These are phyloP conservation scores for Ilyonectria sp. DNA, from an alignment of 2,329 filamentous ascomycete species.

Conservation along the genomic window DNA sequence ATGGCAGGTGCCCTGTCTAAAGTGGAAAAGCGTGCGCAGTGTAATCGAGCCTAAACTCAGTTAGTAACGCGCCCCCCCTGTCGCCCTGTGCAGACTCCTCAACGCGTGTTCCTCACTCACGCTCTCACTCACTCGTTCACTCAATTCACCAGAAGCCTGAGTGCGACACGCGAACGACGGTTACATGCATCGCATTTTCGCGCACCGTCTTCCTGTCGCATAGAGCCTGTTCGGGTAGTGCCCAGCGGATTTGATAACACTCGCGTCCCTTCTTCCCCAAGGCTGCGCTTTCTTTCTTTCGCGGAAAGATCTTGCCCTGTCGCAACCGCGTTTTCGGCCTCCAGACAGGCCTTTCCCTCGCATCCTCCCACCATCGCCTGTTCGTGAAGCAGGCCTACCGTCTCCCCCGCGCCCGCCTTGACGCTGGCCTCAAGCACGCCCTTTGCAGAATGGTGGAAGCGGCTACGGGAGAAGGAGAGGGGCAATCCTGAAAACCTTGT, in stretches of 20 bases:
- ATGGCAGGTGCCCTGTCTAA: conserved; percentile 21
- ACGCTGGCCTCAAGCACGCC: conserved; percentile 19
- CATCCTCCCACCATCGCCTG: conserved; percentile 7
- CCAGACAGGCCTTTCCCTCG: conserved; percentile 11
- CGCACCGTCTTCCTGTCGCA: conserved; percentile 16
- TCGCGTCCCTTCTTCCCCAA: conserved; percentile 7
- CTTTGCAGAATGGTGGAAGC: conserved; percentile 44
- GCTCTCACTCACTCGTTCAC: conserved; percentile 34
- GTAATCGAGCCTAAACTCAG: conserved; percentile 29
- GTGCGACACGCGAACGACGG: conserved; percentile 35
- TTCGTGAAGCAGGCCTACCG: conserved; percentile 16
- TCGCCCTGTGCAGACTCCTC: conserved; percentile 35
- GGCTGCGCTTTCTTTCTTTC: not conserved
- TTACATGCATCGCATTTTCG: conserved; percentile 28
- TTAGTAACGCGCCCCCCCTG: conserved; percentile 35
- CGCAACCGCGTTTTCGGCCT: conserved; percentile 29
- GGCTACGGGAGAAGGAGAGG: conserved; percentile 43
- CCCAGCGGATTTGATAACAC: conserved; percentile 7
- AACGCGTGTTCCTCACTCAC: conserved; percentile 34
- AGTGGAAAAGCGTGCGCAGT: conserved; percentile 27
- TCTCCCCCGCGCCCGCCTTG: conserved; percentile 19
- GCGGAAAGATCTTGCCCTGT: conserved; percentile 13
- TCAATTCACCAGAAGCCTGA: conserved; percentile 36
- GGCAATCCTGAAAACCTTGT: conserved; percentile 48
- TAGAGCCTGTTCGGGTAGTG: conserved; percentile 24